Percentiles rank a stretch among this genome's conserved stretches.
phyloP scores from a whole-genome alignment of 2,329 filamentous ascomycete genomes.

The Orbilia ellipsospora region DNA sequence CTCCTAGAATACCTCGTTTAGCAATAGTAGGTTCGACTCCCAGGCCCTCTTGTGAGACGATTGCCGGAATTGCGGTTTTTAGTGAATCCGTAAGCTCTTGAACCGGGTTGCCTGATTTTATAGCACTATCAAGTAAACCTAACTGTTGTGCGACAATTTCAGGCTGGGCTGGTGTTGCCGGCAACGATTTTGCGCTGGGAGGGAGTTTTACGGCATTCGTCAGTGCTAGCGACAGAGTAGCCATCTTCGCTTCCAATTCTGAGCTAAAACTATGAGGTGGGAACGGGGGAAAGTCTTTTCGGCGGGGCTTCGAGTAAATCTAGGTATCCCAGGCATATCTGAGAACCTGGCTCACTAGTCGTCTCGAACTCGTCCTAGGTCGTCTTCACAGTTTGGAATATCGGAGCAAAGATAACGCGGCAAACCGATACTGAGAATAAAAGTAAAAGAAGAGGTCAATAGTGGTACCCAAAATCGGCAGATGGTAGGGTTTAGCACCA shows the following conservation, averaged over 20 bases:
- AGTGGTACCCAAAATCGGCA: too few species aligned
- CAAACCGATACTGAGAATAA: too few species aligned
- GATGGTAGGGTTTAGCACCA: too few species aligned
- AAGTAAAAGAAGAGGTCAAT: too few species aligned
- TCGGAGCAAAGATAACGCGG: too few species aligned
- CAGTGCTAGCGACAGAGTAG: not conserved
- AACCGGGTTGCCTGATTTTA: slow-evolving; percentile 25
- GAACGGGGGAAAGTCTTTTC: slow-evolving; percentile 26
- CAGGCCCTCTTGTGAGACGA: too few species aligned
- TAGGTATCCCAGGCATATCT: slow-evolving; percentile 36
- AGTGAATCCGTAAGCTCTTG: slow-evolving; percentile 22
- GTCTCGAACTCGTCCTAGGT: too few species aligned
- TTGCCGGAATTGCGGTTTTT: slow-evolving; percentile 5
- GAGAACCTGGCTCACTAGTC: not conserved
- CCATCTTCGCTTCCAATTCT: slow-evolving; percentile 5
- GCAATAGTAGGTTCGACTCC: not conserved
- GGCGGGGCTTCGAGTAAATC: slow-evolving; percentile 16
- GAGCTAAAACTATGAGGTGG: not conserved
- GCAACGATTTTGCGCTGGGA: slow-evolving; percentile 4
- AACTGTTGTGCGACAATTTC: slow-evolving; percentile 31
- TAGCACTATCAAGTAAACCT: slow-evolving; percentile 21
- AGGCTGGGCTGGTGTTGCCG: not conserved
- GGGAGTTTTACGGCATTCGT: slow-evolving; percentile 35
- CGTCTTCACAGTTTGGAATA: too few species aligned
- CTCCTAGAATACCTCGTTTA: slow-evolving; percentile 28